A percentile compares a stretch with the other conserved stretches of the same genome.
Conservation (phyloP, 768 basidiomycete species). For the Termitomyces sp. region DNA sequence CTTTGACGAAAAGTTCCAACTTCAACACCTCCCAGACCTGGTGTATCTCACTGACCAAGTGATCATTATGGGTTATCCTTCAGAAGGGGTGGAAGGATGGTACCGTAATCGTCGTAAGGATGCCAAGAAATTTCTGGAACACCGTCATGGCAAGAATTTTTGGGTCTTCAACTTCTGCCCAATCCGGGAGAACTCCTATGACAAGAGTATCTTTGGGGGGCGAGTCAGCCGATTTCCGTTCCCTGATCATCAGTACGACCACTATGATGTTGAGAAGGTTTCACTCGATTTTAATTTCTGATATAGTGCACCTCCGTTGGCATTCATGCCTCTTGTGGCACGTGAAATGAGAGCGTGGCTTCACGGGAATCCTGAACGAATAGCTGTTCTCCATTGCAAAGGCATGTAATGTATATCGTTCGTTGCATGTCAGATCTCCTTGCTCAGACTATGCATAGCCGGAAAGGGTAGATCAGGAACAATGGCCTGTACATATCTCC, state of each 20-base stretch:
- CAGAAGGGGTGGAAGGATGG: slow-evolving; percentile 68
- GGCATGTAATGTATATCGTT: slow-evolving; percentile 34
- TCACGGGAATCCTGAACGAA: slow-evolving; percentile 54
- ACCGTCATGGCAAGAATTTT: slow-evolving; percentile 70
- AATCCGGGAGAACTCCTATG: slow-evolving; percentile 75
- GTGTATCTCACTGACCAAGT: slow-evolving; percentile 71
- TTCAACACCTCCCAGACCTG: slow-evolving; percentile 47
- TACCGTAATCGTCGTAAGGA: slow-evolving; percentile 81
- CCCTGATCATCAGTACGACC: slow-evolving; percentile 82
- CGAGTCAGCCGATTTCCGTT: slow-evolving; percentile 84
- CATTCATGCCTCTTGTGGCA: slow-evolving; percentile 66
- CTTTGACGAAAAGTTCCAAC: no score
- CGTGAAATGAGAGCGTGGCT: slow-evolving; percentile 77
- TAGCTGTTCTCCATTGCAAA: slow-evolving; percentile 87
- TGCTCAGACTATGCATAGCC: slow-evolving; percentile 33
- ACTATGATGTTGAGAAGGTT: not conserved
- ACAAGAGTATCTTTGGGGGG: slow-evolving; percentile 60
- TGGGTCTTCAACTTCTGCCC: slow-evolving; percentile 93
- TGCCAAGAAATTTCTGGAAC: slow-evolving; percentile 69
- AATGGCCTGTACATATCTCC: slow-evolving; percentile 78
- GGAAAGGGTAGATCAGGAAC: slow-evolving; percentile 87
- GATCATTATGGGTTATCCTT: slow-evolving; percentile 85
- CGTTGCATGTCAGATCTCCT: no score
- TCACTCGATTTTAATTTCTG: not conserved
- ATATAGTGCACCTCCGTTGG: slow-evolving; percentile 53